A percentile compares a stretch with the other conserved stretches of the same genome.
Conservation (phyloP, 805 yeast species). For the Kazachstania africana region DNA sequence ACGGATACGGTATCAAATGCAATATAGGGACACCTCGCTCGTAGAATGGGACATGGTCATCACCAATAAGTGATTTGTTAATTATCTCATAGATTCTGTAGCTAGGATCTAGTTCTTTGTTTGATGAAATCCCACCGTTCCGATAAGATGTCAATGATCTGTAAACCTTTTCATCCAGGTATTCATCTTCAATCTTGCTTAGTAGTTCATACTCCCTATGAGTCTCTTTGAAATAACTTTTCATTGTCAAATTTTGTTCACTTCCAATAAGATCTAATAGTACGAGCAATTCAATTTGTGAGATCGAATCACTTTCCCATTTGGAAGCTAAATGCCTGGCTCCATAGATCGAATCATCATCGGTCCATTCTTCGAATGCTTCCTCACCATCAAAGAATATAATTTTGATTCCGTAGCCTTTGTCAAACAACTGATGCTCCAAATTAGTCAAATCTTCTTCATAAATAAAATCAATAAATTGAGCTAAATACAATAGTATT, state of each 20-base stretch:
- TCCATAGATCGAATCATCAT: conserved; percentile 44
- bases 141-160: not conserved
- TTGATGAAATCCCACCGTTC: not conserved
- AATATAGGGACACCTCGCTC: conserved; percentile 35
- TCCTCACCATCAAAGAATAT: conserved; percentile 55
- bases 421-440: conserved; percentile 1
- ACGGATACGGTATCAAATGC: conserved; percentile 41
- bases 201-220: conserved; percentile 29
- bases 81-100: conserved; percentile 6
- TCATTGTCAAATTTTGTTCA: conserved; percentile 5
- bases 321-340: conserved; percentile 36
- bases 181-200: conserved; percentile 25
- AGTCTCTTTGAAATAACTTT: conserved; percentile 34
- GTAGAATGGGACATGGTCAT: conserved; percentile 45
- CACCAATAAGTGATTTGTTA: conserved; percentile 20
- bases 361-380: conserved; percentile 42
- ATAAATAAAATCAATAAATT: conserved; percentile 14
- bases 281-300: conserved; percentile 34
- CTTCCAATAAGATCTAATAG: conserved; percentile 42
- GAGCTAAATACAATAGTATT: conserved; percentile 35
- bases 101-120: conserved; percentile 7
- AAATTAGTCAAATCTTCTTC: conserved; percentile 2
- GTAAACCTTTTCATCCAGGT: not conserved
- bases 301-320: conserved; percentile 23
- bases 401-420: conserved; percentile 30